phyloP scores from a whole-genome alignment of 495 filamentous ascomycete species.

The Penicillium fimorum region DNA sequence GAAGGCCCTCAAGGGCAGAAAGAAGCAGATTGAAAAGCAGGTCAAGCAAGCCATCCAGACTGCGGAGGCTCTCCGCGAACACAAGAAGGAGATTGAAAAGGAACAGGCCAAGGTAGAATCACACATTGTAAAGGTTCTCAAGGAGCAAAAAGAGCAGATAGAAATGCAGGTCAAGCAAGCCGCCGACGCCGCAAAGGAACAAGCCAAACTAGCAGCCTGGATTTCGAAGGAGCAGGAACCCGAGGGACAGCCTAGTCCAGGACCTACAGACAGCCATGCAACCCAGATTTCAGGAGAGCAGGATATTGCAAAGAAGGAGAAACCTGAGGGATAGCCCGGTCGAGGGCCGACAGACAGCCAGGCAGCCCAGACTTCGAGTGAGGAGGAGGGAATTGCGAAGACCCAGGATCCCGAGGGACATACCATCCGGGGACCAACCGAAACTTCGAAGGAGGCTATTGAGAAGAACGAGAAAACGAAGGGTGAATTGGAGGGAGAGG shows the following conservation, averaged over 20 bases:
- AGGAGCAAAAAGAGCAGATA: not conserved
- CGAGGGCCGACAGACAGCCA: no score
- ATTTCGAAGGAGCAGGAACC: not conserved
- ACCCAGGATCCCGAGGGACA: not conserved
- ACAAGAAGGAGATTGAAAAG: no score
- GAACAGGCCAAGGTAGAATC: no score
- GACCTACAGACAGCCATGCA: not conserved
- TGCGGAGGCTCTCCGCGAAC: no score
- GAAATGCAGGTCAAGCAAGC: not conserved
- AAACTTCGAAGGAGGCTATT: not conserved
- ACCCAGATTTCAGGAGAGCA: not conserved
- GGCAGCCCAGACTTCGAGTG: no score
- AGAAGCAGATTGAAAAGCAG: no score
- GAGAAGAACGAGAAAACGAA: not conserved
- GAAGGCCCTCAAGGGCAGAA: no score
- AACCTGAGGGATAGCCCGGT: not conserved
- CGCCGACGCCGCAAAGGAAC: not conserved
- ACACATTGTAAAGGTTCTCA: not conserved
- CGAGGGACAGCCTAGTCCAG: not conserved
- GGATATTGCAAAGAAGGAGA: not conserved
- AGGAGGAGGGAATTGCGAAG: no score
- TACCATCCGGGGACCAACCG: not conserved
- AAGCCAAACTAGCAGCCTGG: no score
- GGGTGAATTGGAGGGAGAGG: not conserved
- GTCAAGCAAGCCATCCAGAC: no score